Evolutionary conservation across 1,284 basidiomycete genomes (phyloP), one percentile per base, ranked within the genome.

Genomic region (Boletus mariae): DNA sequence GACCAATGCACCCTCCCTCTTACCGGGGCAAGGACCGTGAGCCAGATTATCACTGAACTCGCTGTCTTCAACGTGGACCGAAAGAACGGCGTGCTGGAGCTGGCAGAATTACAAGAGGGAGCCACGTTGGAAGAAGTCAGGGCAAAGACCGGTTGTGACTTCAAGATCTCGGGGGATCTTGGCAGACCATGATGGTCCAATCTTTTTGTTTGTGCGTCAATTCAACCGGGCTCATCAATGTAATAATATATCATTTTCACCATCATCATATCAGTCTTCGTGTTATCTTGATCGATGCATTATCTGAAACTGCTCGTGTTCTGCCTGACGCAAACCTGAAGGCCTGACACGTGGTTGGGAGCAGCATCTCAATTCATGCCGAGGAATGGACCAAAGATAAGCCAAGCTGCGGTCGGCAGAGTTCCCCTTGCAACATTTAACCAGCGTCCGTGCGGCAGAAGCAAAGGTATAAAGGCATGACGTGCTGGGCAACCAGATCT

Each of bases 21-120:
- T 28, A 98, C 95, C 0, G 95, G 95, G 32, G 85, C 86, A 13
- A 79, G 87, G 44, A 83, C 90, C 45, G 92, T 98, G 57, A 90
- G 87, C 72, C 82, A 85, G 61, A 95, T 98, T 68, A 87, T 98
- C 69, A 98, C 95, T 1, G 94, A 98, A 65, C 79, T 96, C 35
- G 90, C 86, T 32, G 93, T 94, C 44, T 98, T 98, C 71, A 78
- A 90, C 49, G 91, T 98, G 15, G 90, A 97, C 70, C 80, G 90
- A 51, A 75, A 74, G 55, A 79, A 80, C 44, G 89, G 90, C 15
- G 80, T 79, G 58, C 74, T 98, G 67, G 83, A 82, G 45, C 75
- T 98, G 61, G 82, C 84, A 51, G 95, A 97, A 71, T 69, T 96
- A 45, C 88, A 89, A 38, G 84, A 91, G 57, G 94, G 93, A 12